Percentiles rank a stretch among this genome's conserved stretches.
phyloP scores from a whole-genome alignment of 148 eudicot genomes.

The Arctostaphylos glauca region DNA sequence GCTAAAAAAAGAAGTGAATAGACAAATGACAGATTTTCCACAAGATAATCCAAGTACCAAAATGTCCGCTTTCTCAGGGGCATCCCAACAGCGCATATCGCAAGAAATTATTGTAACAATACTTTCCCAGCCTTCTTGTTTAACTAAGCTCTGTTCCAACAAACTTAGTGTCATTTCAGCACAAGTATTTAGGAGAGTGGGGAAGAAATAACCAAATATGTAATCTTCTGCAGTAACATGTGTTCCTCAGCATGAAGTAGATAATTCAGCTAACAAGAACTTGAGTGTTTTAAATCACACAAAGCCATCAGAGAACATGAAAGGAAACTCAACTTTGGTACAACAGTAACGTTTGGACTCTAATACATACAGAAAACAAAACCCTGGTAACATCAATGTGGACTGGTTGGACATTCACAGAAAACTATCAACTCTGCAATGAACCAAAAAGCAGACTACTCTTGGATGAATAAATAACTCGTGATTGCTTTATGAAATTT shows the following conservation, averaged over 20 bases:
- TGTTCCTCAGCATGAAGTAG: neutral
- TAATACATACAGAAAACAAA: neutral
- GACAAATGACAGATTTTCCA: neutral
- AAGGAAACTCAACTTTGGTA: neutral
- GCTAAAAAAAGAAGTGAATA: conserved; percentile 2
- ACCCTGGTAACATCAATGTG: neutral
- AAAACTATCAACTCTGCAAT: neutral
- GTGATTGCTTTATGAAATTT: neutral
- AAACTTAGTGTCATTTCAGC: conserved; percentile 13
- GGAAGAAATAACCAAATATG: neutral
- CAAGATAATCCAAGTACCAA: conserved; percentile 45
- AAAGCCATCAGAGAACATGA: neutral
- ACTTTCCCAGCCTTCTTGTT: conserved; percentile 94
- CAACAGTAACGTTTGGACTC: neutral
- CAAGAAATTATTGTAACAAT: conserved; percentile 72
- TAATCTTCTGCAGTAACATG: neutral
- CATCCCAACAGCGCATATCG: conserved; percentile 98
- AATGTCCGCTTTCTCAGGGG: conserved; percentile 97
- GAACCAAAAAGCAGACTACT: neutral
- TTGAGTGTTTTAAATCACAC: neutral
- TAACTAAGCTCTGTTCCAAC: conserved; percentile 71
- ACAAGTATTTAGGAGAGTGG: neutral
- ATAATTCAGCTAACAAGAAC: neutral
- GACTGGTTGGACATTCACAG: neutral
- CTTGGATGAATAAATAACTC: neutral